A percentile compares a stretch with the other conserved stretches of the same genome.
phyloP scores from a whole-genome alignment of 2,329 filamentous ascomycete genomes.

The Clarireedia monteithiana region DNA sequence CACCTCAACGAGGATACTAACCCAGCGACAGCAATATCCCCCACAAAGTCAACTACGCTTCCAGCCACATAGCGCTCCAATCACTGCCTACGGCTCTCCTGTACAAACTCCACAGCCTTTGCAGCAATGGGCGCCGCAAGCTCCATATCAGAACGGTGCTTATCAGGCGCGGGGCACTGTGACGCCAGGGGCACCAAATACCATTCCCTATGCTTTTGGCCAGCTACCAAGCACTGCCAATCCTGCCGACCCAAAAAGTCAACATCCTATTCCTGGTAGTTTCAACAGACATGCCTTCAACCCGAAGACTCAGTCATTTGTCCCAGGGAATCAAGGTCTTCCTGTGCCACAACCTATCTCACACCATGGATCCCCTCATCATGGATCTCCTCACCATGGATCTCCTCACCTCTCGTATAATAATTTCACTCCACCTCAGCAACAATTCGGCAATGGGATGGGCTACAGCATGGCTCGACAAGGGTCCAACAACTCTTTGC shows the following conservation, averaged over 20 bases:
- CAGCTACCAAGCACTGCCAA: constrained; percentile 66
- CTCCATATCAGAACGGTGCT: constrained; percentile 22
- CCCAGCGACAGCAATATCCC: constrained; percentile 23
- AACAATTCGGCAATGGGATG: constrained; percentile 27
- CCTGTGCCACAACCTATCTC: constrained; percentile 36
- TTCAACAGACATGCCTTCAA: constrained; percentile 85
- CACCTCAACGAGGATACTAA: constrained; percentile 7
- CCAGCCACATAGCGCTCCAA: constrained; percentile 28
- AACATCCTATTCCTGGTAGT: constrained; percentile 79
- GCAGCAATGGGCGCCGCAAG: constrained; percentile 26
- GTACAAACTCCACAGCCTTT: constrained; percentile 25
- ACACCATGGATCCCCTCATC: constrained; percentile 27
- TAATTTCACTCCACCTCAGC: constrained; percentile 26
- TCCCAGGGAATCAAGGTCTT: constrained; percentile 54
- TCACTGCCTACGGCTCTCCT: constrained; percentile 27
- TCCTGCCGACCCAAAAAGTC: constrained; percentile 63
- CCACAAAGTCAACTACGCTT: constrained; percentile 25
- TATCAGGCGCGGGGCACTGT: constrained; percentile 25
- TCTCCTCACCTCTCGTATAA: constrained; percentile 39
- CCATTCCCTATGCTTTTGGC: constrained; percentile 65
- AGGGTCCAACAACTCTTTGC: constrained; percentile 30
- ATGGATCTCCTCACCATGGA: constrained; percentile 27
- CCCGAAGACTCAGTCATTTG: constrained; percentile 86
- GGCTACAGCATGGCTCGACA: constrained; percentile 31
- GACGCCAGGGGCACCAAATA: constrained; percentile 18